Evolutionary conservation across 352 stramenopile species (phyloP), one percentile per base, ranked within the genome.

Genomic region (Phytopythium montanum): DNA sequence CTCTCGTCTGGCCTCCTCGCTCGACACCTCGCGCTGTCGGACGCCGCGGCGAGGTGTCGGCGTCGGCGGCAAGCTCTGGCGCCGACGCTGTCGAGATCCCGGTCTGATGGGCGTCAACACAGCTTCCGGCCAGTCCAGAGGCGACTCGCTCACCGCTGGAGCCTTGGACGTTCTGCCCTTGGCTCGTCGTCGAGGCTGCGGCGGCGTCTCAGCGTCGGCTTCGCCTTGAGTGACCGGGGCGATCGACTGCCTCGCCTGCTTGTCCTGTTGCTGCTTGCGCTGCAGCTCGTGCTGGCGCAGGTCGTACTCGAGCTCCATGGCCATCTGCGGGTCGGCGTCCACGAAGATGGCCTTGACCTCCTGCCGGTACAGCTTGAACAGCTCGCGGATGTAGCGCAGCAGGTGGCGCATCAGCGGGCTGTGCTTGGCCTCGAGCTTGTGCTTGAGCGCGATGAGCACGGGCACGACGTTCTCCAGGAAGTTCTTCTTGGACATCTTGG

Each of bases 231-330:
- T 19, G 16, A 12, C 10, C 2, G 54, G 28, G 19, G 60, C 57
- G 48, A 62, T 65, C 3, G 62, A 64, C 57, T 42, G 66, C 25
- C 67, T 61, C 12, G 58, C 60, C 5, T 66, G 48, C 41, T 68
- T 57, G 29, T 79, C 63, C n/a, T 69, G 66, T 49, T 81, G 71
- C 42, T 87, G 76, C 46, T 88, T 75, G 53, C 81, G 78, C 33
- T 89, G 76, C 26, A 90, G 52, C 50, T 92, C 81, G 44, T 75
- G 77, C 61, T 95, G 87, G 1, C 85, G 86, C 56, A 97, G 68
- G 66, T 99, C 97, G 58, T 98, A 99, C 65, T 98, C 93, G 33
- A 99, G 84, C 76, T 99, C 96, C 75, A 98, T 92, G 10, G 96
- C 81, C 59, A 99, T 85, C 45, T 95, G 95, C 26, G 93, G 93